phyloP scores from a whole-genome alignment of 2,329 filamentous ascomycete genomes.

The Trichocomaceae sp. region DNA sequence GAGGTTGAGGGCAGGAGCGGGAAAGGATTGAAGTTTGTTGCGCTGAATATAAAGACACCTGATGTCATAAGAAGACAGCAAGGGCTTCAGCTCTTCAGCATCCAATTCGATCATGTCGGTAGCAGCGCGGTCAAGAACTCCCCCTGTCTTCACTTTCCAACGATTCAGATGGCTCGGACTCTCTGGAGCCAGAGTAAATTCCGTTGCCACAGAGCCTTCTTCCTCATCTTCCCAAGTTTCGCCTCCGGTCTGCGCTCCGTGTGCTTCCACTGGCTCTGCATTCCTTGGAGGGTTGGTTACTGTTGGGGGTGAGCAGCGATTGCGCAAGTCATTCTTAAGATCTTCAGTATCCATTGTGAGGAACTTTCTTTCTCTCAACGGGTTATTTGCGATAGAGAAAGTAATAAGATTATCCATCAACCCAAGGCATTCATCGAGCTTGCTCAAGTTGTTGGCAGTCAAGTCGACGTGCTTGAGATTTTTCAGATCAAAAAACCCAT shows the following conservation, averaged over 20 bases:
- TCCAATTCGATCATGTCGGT: slow-evolving; percentile 54
- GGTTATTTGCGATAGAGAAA: slow-evolving; percentile 80
- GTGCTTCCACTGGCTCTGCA: neutral
- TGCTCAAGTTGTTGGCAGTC: slow-evolving; percentile 72
- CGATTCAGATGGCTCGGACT: slow-evolving; percentile 25
- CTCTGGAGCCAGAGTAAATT: slow-evolving; percentile 42
- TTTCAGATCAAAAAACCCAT: slow-evolving; percentile 62
- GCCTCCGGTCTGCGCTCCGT: neutral
- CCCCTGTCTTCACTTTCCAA: slow-evolving; percentile 35
- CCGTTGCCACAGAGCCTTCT: slow-evolving; percentile 34
- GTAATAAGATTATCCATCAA: slow-evolving; percentile 70
- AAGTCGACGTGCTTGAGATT: slow-evolving; percentile 73
- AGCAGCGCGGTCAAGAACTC: slow-evolving; percentile 61
- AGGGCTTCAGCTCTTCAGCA: slow-evolving; percentile 41
- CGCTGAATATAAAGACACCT: slow-evolving; percentile 63
- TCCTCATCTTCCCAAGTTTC: slow-evolving; percentile 23
- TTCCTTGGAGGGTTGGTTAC: neutral
- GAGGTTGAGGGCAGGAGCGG: slow-evolving; percentile 59
- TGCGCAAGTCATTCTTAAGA: slow-evolving; percentile 66
- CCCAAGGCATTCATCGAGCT: slow-evolving; percentile 68
- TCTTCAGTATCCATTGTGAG: slow-evolving; percentile 72
- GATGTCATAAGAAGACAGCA: slow-evolving; percentile 43
- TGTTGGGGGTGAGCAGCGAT: slow-evolving; percentile 51
- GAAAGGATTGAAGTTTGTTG: slow-evolving; percentile 67
- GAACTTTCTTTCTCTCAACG: slow-evolving; percentile 80